Evolutionary conservation across 2,329 filamentous ascomycete species (phyloP).

Genomic region (Bipolaris zeicola): DNA sequence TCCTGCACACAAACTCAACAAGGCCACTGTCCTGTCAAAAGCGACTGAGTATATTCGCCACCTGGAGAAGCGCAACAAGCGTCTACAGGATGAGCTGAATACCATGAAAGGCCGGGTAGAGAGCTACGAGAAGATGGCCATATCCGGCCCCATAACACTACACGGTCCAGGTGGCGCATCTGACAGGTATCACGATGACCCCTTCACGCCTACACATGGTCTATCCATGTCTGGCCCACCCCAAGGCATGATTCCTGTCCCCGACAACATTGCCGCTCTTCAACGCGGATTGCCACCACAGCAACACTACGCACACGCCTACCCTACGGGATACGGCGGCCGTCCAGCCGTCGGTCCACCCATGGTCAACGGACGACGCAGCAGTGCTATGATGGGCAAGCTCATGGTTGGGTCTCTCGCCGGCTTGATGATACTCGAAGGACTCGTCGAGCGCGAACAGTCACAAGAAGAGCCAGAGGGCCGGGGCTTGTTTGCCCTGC

Average conservation of each 20-base stretch:
- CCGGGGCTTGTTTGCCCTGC: constrained; percentile 52
- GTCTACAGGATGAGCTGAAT: constrained; percentile 79
- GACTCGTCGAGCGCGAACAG: constrained; percentile 68
- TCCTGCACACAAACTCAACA: constrained; percentile 93
- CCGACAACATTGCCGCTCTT: constrained; percentile 50
- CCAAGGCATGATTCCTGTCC: constrained; percentile 51
- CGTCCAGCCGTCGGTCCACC: constrained; percentile 36
- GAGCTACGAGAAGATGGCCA: constrained; percentile 73
- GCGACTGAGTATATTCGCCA: constrained; percentile 96
- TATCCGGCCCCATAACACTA: constrained; percentile 50
- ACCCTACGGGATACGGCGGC: constrained; percentile 38
- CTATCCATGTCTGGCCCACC: constrained; percentile 40
- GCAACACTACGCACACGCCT: constrained; percentile 47
- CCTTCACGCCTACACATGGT: constrained; percentile 37
- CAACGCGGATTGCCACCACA: constrained; percentile 46
- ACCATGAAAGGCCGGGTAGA: constrained; percentile 76
- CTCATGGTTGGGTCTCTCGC: constrained; percentile 93
- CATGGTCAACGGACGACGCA: constrained; percentile 51
- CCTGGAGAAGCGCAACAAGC: constrained; percentile 86
- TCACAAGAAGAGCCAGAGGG: constrained; percentile 54
- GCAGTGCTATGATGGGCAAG: constrained; percentile 66
- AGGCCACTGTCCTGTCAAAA: constrained; percentile 94
- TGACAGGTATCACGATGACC: constrained; percentile 48
- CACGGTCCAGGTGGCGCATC: constrained; percentile 40
- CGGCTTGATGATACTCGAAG: constrained; percentile 89